These are phyloP conservation scores for Candida sp. DNA, from an alignment of 1,139 yeast genomes.

Conservation along the genomic window DNA sequence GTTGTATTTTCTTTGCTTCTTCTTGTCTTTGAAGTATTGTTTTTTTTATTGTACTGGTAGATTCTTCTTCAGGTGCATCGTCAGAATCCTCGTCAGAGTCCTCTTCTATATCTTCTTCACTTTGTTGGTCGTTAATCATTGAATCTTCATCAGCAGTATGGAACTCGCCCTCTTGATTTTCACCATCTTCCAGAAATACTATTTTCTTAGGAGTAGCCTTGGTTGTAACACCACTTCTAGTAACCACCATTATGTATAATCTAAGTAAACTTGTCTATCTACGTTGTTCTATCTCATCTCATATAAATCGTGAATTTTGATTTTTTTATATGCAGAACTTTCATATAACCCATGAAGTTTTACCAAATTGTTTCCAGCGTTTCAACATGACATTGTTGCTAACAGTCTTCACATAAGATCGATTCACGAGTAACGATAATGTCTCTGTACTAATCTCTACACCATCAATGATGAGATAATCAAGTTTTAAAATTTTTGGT, in stretches of 20 bases:
- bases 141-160: slow-evolving; percentile 16
- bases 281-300: slow-evolving; percentile 1
- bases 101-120: slow-evolving; percentile 9
- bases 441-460: slow-evolving; percentile 31
- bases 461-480: slow-evolving; percentile 31
- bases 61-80: slow-evolving; percentile 51
- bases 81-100: slow-evolving; percentile 19
- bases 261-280: background rate
- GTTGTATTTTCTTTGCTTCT: slow-evolving; percentile 27
- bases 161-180: slow-evolving; percentile 11
- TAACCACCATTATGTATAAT: slow-evolving; percentile 17
- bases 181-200: slow-evolving; percentile 23
- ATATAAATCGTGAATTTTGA: background rate
- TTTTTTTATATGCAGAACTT: slow-evolving; percentile 1
- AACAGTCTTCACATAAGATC: slow-evolving; percentile 17
- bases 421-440: slow-evolving; percentile 15
- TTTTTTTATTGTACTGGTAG: slow-evolving; percentile 25
- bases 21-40: slow-evolving; percentile 33
- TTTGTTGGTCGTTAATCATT: slow-evolving; percentile 9
- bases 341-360: slow-evolving; percentile 16
- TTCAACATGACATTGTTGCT: slow-evolving; percentile 23
- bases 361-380: slow-evolving; percentile 37
- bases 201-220: slow-evolving; percentile 15
- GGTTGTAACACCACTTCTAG: slow-evolving; percentile 18
- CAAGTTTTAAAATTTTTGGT: slow-evolving; percentile 11